A percentile compares a stretch with the other conserved stretches of the same genome.
Evolutionary conservation across 148 eudicot genomes (phyloP).

Genomic region (Camellia granthamiana): DNA sequence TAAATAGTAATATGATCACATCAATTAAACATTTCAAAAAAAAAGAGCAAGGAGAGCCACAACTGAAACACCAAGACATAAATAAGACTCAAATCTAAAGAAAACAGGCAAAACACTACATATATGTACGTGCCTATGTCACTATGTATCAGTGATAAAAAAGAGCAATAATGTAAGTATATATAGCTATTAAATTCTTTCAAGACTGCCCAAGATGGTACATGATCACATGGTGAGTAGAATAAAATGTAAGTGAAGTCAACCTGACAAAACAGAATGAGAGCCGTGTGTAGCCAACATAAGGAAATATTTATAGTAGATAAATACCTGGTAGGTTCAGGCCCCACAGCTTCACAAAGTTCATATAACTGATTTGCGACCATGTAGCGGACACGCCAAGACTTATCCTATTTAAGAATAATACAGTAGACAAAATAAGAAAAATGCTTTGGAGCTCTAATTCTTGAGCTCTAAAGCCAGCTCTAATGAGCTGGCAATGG

Average conservation of each 20-base stretch:
- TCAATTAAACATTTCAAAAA: neutral
- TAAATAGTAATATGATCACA: conserved; percentile 9
- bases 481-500: no score
- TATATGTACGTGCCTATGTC: neutral
- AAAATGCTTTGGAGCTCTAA: no score
- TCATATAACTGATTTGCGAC: conserved; percentile 97
- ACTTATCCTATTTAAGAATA: conserved; percentile 71
- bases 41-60: conserved; percentile 6
- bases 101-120: neutral
- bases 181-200: conserved; percentile 6
- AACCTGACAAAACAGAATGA: neutral
- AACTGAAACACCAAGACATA: neutral
- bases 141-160: neutral
- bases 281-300: neutral
- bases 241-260: neutral
- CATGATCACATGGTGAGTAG: conserved; percentile 2
- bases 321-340: conserved; percentile 86
- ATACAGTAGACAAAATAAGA: conserved; percentile 3
- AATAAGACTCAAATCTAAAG: neutral
- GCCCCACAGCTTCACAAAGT: conserved; percentile 98
- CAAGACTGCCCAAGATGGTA: neutral
- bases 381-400: conserved; percentile 99
- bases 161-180: neutral
- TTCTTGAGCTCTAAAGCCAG: no score
- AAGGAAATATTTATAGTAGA: neutral